Conservation (phyloP, 139 green algal species). For the Tetraselmis chui region DNA sequence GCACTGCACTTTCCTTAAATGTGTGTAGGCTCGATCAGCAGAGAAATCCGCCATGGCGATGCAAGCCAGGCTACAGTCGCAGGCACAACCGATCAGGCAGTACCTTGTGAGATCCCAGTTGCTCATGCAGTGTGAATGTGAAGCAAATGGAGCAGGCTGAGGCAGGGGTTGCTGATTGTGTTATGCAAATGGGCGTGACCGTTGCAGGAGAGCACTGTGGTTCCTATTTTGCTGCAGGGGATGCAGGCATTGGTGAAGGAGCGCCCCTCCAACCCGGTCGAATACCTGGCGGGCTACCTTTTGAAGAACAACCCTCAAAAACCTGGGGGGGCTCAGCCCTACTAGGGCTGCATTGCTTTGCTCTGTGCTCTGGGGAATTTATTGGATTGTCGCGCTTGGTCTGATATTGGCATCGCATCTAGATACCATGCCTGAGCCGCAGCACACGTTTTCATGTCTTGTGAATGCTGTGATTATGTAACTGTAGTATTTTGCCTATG, state of each 20-base stretch:
- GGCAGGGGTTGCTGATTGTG: too few relatives aligned
- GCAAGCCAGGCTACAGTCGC: conserved; percentile 44
- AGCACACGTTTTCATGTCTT: too few relatives aligned
- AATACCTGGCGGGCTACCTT: conserved; percentile 73
- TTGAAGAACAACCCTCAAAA: conserved; percentile 69
- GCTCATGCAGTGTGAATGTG: too few relatives aligned
- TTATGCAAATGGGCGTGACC: too few relatives aligned
- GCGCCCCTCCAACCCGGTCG: conserved; percentile 69
- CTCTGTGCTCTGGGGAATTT: too few relatives aligned
- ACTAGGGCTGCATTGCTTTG: background rate
- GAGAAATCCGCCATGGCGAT: conserved; percentile 42
- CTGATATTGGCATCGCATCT: too few relatives aligned
- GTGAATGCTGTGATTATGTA: too few relatives aligned
- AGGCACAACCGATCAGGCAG: conserved; percentile 56
- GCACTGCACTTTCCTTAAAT: too few relatives aligned
- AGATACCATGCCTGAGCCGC: too few relatives aligned
- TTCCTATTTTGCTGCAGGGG: conserved; percentile 72
- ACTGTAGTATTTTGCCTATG: too few relatives aligned
- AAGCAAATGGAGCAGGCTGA: too few relatives aligned
- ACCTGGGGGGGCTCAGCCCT: conserved; percentile 1
- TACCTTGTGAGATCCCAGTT: conserved; percentile 62
- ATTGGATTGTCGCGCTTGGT: too few relatives aligned
- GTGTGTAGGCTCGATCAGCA: conserved; percentile 21
- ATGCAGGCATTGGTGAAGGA: conserved; percentile 67
- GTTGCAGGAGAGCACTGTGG: conserved; percentile 60